A percentile compares a stretch with the other conserved stretches of the same genome.
Evolutionary conservation across 768 basidiomycete species (phyloP).

Genomic region (Cystofilobasidium bisporidii): DNA sequence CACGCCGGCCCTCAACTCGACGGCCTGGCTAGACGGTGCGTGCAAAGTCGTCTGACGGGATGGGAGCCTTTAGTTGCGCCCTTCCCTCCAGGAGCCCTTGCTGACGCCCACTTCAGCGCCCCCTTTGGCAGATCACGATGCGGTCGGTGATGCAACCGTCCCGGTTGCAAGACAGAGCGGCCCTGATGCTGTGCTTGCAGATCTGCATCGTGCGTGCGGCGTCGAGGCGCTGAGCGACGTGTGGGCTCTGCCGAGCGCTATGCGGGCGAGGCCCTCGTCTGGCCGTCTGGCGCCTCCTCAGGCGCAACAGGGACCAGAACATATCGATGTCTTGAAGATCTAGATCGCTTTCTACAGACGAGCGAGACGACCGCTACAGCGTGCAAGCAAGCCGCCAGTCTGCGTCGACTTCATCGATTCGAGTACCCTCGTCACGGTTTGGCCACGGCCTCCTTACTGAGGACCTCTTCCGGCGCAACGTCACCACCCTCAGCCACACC

Average conservation of each 20-base stretch:
- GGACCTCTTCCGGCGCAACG: neutral
- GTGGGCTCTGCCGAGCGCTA: no score
- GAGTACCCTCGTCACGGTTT: neutral
- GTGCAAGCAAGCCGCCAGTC: neutral
- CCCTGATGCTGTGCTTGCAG: neutral
- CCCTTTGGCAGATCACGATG: neutral
- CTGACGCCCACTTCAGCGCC: neutral
- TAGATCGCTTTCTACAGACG: no score
- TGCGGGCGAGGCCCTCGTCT: no score
- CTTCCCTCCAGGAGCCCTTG: no score
- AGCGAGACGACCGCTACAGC: no score
- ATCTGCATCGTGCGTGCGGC: no score
- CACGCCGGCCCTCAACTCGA: slow-evolving; percentile 34
- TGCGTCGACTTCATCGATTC: neutral
- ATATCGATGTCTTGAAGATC: no score
- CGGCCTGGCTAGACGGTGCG: slow-evolving; percentile 8
- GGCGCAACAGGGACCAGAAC: no score
- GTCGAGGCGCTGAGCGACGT: no score
- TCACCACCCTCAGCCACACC: neutral
- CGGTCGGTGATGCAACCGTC: neutral
- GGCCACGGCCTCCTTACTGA: neutral
- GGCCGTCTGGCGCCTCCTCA: no score
- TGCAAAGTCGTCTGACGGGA: neutral
- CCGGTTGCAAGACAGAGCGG: neutral
- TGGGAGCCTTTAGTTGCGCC: no score